phyloP scores from a whole-genome alignment of 305 asterid species.

The Fraxinus xanthoxyloides region DNA sequence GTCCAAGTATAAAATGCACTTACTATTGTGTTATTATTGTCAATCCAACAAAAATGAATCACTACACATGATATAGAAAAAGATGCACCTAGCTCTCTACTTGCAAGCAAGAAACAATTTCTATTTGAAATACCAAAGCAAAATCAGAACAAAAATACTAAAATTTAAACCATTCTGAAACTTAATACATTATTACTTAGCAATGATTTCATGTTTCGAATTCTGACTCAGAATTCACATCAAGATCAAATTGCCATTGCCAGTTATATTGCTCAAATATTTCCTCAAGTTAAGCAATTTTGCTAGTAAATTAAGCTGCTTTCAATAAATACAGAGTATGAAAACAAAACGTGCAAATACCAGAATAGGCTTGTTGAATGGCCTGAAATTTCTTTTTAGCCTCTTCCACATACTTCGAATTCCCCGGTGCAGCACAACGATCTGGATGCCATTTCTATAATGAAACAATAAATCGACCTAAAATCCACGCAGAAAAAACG shows the following conservation, averaged over 20 bases:
- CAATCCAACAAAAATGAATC: conserved; percentile 12
- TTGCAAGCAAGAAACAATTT: neutral
- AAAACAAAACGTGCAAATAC: conserved; percentile 28
- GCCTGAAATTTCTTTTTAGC: conserved; percentile 83
- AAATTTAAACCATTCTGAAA: neutral
- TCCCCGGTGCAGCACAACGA: conserved; percentile 66
- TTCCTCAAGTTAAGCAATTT: neutral
- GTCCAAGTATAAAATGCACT: neutral
- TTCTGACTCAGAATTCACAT: neutral
- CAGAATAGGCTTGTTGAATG: conserved; percentile 93
- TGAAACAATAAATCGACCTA: conserved; percentile 11
- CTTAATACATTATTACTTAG: no score
- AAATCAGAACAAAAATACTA: neutral
- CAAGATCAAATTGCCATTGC: neutral
- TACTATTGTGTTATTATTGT: conserved; percentile 10
- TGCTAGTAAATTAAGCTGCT: neutral
- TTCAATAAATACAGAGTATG: neutral
- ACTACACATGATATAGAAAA: conserved; percentile 21
- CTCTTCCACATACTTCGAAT: conserved; percentile 53
- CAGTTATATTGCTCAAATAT: neutral
- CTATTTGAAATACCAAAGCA: neutral
- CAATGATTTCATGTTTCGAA: neutral
- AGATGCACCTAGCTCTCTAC: neutral
- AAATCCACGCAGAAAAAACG: neutral
- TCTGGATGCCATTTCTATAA: conserved; percentile 95